Evolutionary conservation across 108 stramenopile genomes (phyloP), one percentile per base, ranked within the genome.

Genomic region (Nitzschia putrida): DNA sequence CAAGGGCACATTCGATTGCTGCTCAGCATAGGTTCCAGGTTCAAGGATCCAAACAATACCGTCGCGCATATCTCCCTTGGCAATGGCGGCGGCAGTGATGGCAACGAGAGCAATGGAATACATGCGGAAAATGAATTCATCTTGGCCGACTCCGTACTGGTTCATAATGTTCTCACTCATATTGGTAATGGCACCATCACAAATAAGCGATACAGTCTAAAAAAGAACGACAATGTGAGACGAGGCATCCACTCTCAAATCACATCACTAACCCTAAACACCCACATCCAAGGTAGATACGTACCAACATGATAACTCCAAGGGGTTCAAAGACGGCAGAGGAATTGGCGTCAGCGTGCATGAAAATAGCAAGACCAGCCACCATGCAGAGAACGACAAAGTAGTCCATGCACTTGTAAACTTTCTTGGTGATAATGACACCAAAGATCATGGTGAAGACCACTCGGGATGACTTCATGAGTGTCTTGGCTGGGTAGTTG

Each of bases 391-490:
- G 39, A 0, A 95, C 95, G 55, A 93, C 80, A 3, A 76, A 54
- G 58, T 87, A 95, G 75, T 95, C 95, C 20, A 66, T 65, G 7
- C 71, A 14, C 16, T 78, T 66, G 63, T 96, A 93, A 16, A 69
- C 41, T 63, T 92, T 92, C 49, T 81, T 69, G 20, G 83, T 73
- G 13, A 96, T 80, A 5, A 90, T 53, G 12, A 86, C 85, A 9
- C 95, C 95, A 79, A 93, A 93, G 21, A 92, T 64, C 95, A 96
- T 96, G 56, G 95, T 96, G 61, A 92, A 96, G 14, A 96, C 89
- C 8, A 96, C 84, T 9, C 95, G 68, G 8, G 82, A 80, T 21
- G 69, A 73, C 60, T 96, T 96, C 85, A 96, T 90, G 10, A 96
- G 68, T 8, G 95, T 96, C 73, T 96, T 96, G 26, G 89, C 90